Conservation (phyloP, 2,329 filamentous ascomycete genomes). For the Geosmithia putterillii region DNA sequence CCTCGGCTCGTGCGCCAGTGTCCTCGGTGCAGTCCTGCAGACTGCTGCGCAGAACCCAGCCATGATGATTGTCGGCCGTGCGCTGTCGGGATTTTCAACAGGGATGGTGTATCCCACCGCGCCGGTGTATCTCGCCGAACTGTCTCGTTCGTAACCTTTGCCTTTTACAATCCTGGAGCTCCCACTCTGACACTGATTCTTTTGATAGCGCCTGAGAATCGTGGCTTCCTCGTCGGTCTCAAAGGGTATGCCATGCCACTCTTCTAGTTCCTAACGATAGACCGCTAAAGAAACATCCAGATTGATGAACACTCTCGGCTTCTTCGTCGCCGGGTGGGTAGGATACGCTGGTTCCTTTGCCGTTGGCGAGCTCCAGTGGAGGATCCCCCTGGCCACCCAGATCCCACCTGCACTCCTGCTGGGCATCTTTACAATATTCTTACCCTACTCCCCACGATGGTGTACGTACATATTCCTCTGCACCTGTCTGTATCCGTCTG, state of each 20-base stretch:
- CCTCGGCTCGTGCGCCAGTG: constrained; percentile 1
- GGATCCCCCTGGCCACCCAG: constrained; percentile 18
- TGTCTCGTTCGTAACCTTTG: constrained; percentile 3
- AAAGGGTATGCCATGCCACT: constrained; percentile 9
- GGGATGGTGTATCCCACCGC: constrained; percentile 10
- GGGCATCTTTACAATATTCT: constrained; percentile 7
- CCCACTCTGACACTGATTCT: not conserved
- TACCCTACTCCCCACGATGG: constrained; percentile 16
- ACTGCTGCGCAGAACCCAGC: constrained; percentile 22
- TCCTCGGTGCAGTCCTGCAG: constrained; percentile 15
- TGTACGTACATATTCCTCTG: not conserved
- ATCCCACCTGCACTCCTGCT: constrained; percentile 10
- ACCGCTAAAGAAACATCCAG: not conserved
- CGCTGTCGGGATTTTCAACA: constrained; percentile 10
- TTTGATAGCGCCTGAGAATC: constrained; percentile 10
- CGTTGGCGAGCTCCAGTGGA: constrained; percentile 17
- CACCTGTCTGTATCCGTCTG: not conserved
- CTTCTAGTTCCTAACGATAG: not conserved
- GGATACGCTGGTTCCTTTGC: constrained; percentile 22
- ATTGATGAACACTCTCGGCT: constrained; percentile 21
- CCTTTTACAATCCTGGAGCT: not conserved
- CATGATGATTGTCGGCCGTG: constrained; percentile 15
- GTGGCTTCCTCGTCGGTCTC: constrained; percentile 13
- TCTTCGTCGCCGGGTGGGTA: constrained; percentile 24
- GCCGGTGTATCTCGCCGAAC: constrained; percentile 14